Conservation (phyloP, 2,329 filamentous ascomycete genomes). For the Talaromyces sp. region DNA sequence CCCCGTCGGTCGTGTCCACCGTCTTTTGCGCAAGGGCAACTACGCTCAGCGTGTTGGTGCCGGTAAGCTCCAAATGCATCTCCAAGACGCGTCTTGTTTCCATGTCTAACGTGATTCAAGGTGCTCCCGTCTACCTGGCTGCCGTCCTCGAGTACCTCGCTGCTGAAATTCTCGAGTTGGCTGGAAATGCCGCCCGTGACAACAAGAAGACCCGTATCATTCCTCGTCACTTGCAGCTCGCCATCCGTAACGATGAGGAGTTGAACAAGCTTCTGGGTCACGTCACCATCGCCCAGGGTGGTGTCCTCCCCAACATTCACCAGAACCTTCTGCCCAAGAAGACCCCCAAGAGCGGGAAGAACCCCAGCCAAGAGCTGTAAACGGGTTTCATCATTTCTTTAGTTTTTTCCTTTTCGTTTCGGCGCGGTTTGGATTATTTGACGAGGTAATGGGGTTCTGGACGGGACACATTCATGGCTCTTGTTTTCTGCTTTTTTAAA, state of each 20-base stretch:
- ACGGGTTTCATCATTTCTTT: conserved; percentile 40
- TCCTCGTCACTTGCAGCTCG: conserved; percentile 95
- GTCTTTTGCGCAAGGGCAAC: conserved; percentile 98
- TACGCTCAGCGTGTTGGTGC: conserved; percentile 99
- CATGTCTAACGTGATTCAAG: conserved; percentile 31
- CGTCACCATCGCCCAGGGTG: conserved; percentile 94
- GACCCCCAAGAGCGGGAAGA: conserved; percentile 91
- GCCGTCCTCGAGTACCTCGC: conserved; percentile 98
- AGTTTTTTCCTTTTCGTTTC: conserved; percentile 62
- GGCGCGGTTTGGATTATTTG: conserved; percentile 62
- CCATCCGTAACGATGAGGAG: conserved; percentile 99
- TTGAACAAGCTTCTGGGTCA: conserved; percentile 97
- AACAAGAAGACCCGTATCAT: conserved; percentile 99
- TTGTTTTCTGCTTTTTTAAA: conserved; percentile 46
- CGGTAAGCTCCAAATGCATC: conserved; percentile 47
- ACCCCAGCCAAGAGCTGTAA: conserved; percentile 91
- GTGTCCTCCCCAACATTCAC: conserved; percentile 95
- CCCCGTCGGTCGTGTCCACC: conserved; percentile 98
- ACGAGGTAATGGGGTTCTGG: conserved; percentile 73
- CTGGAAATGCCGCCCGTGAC: conserved; percentile 96
- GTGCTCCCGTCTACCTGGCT: conserved; percentile 91
- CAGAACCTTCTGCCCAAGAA: conserved; percentile 99
- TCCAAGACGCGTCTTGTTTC: conserved; percentile 3
- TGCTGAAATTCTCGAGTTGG: conserved; percentile 97
- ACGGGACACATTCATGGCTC: conserved; percentile 52